Conservation (phyloP, 306 rosid genomes). For the Echinosophora koreensis region DNA sequence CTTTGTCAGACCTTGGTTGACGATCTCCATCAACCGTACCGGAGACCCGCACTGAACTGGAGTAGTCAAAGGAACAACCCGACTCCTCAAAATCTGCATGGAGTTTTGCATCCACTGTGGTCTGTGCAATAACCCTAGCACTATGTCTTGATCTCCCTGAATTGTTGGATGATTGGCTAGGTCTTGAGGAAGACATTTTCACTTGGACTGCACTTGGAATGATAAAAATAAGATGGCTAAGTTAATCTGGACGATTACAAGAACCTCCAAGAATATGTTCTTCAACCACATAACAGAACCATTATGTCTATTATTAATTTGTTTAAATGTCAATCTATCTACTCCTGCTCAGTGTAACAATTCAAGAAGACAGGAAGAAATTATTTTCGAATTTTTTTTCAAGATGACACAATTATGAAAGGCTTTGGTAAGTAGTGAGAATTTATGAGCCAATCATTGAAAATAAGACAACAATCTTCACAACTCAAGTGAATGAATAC, state of each 20-base stretch:
- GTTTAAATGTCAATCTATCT: background rate
- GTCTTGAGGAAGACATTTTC: constrained; percentile 87
- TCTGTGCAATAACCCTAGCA: constrained; percentile 83
- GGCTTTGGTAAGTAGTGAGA: constrained; percentile 26
- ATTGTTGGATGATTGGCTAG: constrained; percentile 78
- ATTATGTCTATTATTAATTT: constrained; percentile 23
- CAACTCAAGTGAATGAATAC: constrained; percentile 11
- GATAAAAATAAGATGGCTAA: background rate
- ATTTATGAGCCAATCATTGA: constrained; percentile 12
- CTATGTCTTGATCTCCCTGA: constrained; percentile 85
- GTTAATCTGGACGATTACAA: constrained; percentile 34
- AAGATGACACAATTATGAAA: constrained; percentile 38
- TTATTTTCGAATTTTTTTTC: background rate
- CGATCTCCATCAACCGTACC: constrained; percentile 53
- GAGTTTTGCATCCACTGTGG: constrained; percentile 90
- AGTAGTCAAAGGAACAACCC: constrained; percentile 90
- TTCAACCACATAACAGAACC: constrained; percentile 6
- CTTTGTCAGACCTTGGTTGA: constrained; percentile 79
- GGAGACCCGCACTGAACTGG: constrained; percentile 74
- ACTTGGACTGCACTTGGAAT: constrained; percentile 46
- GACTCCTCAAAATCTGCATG: constrained; percentile 91
- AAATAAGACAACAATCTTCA: background rate
- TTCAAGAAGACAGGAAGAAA: constrained; percentile 20
- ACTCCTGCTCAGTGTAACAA: constrained; percentile 28
- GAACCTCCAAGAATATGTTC: background rate